Base-by-base conservation (phyloP, 192 early-diverging fungal species). In the Umbelopsis ramanniana region DNA sequence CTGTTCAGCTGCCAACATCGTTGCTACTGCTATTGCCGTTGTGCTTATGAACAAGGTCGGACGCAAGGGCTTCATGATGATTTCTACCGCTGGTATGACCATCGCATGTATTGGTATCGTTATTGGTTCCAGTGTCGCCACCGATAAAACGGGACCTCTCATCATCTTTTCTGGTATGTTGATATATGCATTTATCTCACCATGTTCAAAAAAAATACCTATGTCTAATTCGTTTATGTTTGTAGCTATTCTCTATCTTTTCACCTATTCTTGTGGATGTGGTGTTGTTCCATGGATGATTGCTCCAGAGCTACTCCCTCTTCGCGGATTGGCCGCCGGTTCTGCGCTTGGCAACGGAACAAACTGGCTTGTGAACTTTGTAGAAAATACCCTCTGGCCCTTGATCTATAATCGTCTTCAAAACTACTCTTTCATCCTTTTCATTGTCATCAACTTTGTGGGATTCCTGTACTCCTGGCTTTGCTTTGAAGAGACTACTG, bases 271-370 rank as follows among this genome's bases (percentile, higher is more conserved):
- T 52, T 80, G 94, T 33, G 95, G 93, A 48, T 81, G 92, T 4
- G 95, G 95, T 57, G 88, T 89, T 7, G 93, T 95, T 55, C 93
- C 95, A 1, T 95, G 93, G 93, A 80, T 93, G 33, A 87, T 92
- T 60, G 82, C 91, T 5, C 89, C 93, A 19, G 95, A 96, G 70
- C 80, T 94, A 48, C 80, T 94, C 24, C 95, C 95, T 0, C 82
- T 88, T 19, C 90, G 90, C 76, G 92, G 92, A 0, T 79, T 93
- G 47, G 86, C 90, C 0, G 75, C 92, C 4, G 91, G 90, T 33
- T 88, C 89, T 1, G 87, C 91, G 2, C 76, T 95, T 8, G 90
- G 93, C 45, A 93, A 88, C 9, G 85, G 82, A 6, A 82, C 91
- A 14, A 95, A 95, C 74, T 96, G 93, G 88, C 35, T 75, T 4